Evolutionary conservation across 139 green algal species (phyloP).

Genomic region (Coelastrella sp.): DNA sequence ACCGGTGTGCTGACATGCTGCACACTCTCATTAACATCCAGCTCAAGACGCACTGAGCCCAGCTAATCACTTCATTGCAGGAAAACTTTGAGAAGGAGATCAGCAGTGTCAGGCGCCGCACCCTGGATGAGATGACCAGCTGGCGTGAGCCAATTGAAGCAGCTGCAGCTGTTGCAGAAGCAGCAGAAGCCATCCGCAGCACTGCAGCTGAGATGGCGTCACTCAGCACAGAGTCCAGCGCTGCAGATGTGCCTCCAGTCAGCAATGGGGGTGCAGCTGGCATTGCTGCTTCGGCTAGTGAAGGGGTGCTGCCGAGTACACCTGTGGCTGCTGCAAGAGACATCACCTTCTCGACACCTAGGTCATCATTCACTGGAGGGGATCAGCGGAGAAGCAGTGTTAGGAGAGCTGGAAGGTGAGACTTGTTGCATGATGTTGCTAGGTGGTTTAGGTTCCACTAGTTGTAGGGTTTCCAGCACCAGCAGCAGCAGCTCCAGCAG

Average conservation of each 20-base stretch:
- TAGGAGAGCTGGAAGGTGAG: neutral
- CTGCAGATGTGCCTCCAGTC: neutral
- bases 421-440: neutral
- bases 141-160: neutral
- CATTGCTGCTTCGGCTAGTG: neutral
- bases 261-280: neutral
- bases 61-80: conserved; percentile 39
- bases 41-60: too few species aligned
- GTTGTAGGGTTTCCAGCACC: too few species aligned
- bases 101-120: conserved; percentile 47
- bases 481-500: too few species aligned
- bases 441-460: too few species aligned
- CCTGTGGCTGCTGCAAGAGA: neutral
- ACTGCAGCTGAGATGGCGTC: neutral
- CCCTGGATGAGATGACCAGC: conserved; percentile 48
- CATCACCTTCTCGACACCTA: neutral
- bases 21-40: too few species aligned
- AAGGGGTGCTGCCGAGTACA: neutral
- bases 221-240: neutral
- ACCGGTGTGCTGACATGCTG: neutral
- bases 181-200: neutral
- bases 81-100: conserved; percentile 62
- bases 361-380: neutral
- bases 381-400: neutral
- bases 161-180: neutral